Percentiles rank a stretch among this genome's conserved stretches.
Evolutionary conservation across 2,329 filamentous ascomycete species (phyloP).

Genomic region (Lasiodiplodia gonubiensis): DNA sequence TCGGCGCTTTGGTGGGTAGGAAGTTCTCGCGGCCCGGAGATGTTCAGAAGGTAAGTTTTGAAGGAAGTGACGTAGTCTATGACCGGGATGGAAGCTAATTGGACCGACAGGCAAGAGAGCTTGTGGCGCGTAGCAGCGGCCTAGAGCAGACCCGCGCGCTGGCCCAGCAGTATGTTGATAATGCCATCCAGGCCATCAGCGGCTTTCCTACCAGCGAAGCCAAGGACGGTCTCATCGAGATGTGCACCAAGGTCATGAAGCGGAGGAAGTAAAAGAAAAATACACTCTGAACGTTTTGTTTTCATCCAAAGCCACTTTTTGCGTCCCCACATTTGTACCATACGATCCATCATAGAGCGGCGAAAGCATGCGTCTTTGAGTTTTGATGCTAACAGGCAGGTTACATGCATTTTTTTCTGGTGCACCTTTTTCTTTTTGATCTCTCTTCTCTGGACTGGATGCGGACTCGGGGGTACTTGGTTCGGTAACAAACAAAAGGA

Average conservation of each 20-base stretch:
- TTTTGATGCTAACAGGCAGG: neutral
- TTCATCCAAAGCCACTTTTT: neutral
- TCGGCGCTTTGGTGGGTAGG: constrained; percentile 87
- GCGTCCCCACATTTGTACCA: constrained; percentile 1
- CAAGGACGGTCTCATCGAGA: constrained; percentile 87
- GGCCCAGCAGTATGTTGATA: constrained; percentile 88
- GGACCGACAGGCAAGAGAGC: constrained; percentile 72
- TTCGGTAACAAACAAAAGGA: neutral
- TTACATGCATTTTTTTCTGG: neutral
- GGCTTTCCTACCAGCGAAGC: constrained; percentile 92
- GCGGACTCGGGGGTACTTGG: neutral
- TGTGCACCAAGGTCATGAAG: constrained; percentile 91
- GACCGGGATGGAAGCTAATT: neutral
- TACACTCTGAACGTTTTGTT: neutral
- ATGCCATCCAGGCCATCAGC: constrained; percentile 82
- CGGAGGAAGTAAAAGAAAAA: constrained; percentile 72
- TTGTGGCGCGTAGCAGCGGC: constrained; percentile 83
- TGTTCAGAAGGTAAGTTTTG: constrained; percentile 72
- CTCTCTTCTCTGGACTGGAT: neutral
- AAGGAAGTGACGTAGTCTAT: neutral
- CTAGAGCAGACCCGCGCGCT: constrained; percentile 90
- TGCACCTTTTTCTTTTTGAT: neutral
- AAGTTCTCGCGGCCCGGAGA: constrained; percentile 87
- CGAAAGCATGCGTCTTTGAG: neutral
- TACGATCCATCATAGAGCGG: constrained; percentile 16